Evolutionary conservation across 2,329 filamentous ascomycete genomes (phyloP).

Genomic region (Nakataea oryzae): DNA sequence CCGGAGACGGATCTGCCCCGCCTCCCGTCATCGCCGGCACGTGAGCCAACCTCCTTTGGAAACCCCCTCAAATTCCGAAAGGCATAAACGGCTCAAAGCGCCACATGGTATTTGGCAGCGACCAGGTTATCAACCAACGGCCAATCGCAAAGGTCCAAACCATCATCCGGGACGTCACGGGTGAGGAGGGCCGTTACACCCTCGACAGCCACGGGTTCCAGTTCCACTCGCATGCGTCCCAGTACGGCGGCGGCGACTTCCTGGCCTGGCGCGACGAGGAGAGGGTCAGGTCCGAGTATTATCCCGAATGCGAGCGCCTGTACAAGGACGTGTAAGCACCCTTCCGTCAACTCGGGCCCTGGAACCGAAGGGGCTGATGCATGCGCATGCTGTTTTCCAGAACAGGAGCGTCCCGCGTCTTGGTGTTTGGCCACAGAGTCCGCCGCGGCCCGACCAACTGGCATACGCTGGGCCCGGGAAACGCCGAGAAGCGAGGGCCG

Average conservation of each 20-base stretch:
- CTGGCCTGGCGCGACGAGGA: constrained; percentile 39
- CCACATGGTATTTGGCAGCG: background rate
- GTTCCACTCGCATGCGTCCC: constrained; percentile 18
- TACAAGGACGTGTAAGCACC: constrained; percentile 39
- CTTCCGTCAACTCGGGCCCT: background rate
- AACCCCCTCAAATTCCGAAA: background rate
- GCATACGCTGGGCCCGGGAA: constrained; percentile 44
- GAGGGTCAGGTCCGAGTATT: constrained; percentile 53
- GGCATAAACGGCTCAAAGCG: background rate
- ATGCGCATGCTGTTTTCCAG: constrained; percentile 20
- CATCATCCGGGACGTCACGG: background rate
- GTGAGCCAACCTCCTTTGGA: background rate
- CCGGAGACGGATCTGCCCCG: background rate
- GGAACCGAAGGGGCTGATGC: background rate
- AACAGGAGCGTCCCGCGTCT: constrained; percentile 42
- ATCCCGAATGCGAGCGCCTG: constrained; percentile 59
- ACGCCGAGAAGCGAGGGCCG: constrained; percentile 24
- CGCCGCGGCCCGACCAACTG: constrained; percentile 16
- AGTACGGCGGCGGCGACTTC: constrained; percentile 10
- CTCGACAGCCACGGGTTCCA: constrained; percentile 32
- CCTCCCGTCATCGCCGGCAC: background rate
- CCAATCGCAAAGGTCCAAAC: background rate
- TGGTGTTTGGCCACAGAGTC: constrained; percentile 55
- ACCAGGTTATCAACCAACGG: background rate
- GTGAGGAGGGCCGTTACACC: constrained; percentile 23